Evolutionary conservation across 2,329 filamentous ascomycete species (phyloP).

Genomic region (Trichoderma sp.): DNA sequence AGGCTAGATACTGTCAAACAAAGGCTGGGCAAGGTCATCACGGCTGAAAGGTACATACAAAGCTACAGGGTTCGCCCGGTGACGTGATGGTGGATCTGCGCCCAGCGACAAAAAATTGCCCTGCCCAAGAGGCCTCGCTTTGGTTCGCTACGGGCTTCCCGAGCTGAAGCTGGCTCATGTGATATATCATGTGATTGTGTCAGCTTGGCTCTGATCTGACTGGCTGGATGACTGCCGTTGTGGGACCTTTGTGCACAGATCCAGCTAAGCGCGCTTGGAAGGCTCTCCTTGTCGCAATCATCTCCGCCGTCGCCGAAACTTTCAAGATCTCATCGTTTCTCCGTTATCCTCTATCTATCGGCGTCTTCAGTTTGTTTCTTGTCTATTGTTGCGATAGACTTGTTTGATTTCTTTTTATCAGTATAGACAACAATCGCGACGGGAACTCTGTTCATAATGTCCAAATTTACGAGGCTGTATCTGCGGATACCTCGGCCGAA

Average conservation of each 20-base stretch:
- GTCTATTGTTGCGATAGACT: background rate
- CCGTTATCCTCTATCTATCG: background rate
- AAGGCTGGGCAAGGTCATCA: background rate
- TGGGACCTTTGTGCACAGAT: background rate
- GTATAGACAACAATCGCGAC: background rate
- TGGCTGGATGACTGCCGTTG: background rate
- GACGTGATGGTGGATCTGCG: background rate
- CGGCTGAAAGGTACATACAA: background rate
- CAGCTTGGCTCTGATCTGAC: background rate
- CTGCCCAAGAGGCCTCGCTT: background rate
- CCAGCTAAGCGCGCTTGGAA: conserved; percentile 6
- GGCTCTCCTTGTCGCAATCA: conserved; percentile 17
- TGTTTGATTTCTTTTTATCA: background rate
- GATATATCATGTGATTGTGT: conserved; percentile 3
- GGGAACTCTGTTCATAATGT: conserved; percentile 28
- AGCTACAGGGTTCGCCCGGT: background rate
- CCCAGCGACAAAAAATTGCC: background rate
- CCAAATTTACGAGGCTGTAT: conserved; percentile 37
- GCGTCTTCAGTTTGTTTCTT: background rate
- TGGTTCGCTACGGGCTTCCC: background rate
- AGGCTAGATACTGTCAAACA: background rate
- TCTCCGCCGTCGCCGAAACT: conserved; percentile 20
- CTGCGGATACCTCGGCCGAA: conserved; percentile 41
- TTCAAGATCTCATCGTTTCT: background rate
- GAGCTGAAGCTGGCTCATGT: conserved; percentile 2